phyloP scores from a whole-genome alignment of 345 rosid genomes.

The Acer negundo region DNA sequence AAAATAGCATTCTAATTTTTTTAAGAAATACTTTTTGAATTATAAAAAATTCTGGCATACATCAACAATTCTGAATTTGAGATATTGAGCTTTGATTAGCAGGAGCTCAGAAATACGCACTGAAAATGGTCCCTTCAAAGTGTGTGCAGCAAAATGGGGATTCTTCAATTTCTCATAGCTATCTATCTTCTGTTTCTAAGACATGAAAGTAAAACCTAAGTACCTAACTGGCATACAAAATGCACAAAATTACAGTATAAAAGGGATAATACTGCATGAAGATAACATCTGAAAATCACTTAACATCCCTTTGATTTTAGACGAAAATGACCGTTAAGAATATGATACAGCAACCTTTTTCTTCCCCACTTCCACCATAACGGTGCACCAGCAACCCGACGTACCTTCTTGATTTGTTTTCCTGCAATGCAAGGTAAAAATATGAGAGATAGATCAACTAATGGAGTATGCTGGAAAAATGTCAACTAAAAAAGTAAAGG shows the following conservation, averaged over 20 bases:
- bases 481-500: background rate
- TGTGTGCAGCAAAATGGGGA: background rate
- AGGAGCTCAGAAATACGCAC: too few relatives aligned
- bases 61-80: background rate
- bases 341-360: conserved; percentile 56
- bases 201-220: background rate
- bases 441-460: background rate
- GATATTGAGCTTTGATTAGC: background rate
- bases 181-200: background rate
- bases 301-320: conserved; percentile 34
- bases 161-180: background rate
- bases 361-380: conserved; percentile 82
- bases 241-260: conserved; percentile 10
- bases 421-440: conserved; percentile 37
- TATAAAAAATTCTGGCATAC: background rate
- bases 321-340: conserved; percentile 45
- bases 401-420: conserved; percentile 51
- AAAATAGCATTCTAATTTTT: background rate
- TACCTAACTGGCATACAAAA: conserved; percentile 13
- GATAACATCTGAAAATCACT: conserved; percentile 1
- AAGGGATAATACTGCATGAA: background rate
- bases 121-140: background rate
- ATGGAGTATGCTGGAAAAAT: background rate
- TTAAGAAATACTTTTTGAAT: too few relatives aligned
- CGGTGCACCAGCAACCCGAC: conserved; percentile 41